These are phyloP conservation scores for Aphanomyces astaci DNA, from an alignment of 352 stramenopile species.

Conservation along the genomic window DNA sequence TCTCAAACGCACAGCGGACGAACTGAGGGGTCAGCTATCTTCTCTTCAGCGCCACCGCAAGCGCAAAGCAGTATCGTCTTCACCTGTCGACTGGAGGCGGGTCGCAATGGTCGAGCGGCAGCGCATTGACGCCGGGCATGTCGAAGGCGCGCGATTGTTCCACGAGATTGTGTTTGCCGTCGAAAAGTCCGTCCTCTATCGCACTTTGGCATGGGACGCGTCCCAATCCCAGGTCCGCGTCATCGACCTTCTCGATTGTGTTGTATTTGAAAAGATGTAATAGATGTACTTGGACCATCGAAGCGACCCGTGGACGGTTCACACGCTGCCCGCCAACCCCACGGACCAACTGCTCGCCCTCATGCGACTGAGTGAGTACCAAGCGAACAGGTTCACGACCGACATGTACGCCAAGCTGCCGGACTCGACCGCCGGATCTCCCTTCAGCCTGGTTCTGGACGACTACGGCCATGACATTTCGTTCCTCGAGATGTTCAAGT, in stretches of 20 bases:
- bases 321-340: slow-evolving; percentile 9
- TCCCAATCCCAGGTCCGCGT: background rate
- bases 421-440: background rate
- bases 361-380: background rate
- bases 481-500: slow-evolving; percentile 19
- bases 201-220: slow-evolving; percentile 1
- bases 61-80: background rate
- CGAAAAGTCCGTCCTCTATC: slow-evolving; percentile 15
- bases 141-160: background rate
- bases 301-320: slow-evolving; percentile 7
- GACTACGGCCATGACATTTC: slow-evolving; percentile 13
- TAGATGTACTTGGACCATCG: slow-evolving; percentile 19
- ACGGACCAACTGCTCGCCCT: background rate
- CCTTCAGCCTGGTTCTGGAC: slow-evolving; percentile 14
- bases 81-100: background rate
- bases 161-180: slow-evolving; percentile 6
- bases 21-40: background rate
- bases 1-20: background rate
- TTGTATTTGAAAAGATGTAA: background rate
- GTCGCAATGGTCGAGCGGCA: background rate
- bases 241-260: background rate
- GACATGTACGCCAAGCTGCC: slow-evolving; percentile 10
- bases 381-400: slow-evolving; percentile 3
- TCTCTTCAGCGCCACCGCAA: background rate
- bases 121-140: background rate